Percentiles rank a stretch among this genome's conserved stretches.
These are phyloP conservation scores for Mollisiaceae sp. DNA, from an alignment of 2,329 filamentous ascomycete species.

Conservation along the genomic window DNA sequence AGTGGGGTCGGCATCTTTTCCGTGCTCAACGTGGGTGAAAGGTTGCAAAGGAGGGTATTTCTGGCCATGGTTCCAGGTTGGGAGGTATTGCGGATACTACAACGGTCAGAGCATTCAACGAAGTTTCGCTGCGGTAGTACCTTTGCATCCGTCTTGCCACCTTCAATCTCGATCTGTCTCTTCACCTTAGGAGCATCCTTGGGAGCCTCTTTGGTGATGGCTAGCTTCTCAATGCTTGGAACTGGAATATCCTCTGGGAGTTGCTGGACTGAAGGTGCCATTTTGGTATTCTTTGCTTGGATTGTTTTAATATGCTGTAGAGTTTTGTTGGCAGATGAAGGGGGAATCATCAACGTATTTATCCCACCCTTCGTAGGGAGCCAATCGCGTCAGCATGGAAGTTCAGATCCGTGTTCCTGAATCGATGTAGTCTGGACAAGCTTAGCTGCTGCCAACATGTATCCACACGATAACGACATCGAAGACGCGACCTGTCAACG, in stretches of 20 bases:
- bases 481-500: background rate
- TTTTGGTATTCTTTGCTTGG: background rate
- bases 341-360: background rate
- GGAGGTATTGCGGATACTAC: conserved; percentile 72
- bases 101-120: background rate
- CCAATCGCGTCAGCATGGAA: background rate
- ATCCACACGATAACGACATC: conserved; percentile 6
- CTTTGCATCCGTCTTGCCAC: conserved; percentile 32
- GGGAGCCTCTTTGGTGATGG: background rate
- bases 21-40: conserved; percentile 75
- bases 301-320: background rate
- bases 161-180: conserved; percentile 33
- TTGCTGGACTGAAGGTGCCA: conserved; percentile 32
- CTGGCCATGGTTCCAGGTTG: conserved; percentile 69
- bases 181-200: conserved; percentile 25
- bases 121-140: background rate
- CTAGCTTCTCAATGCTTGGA: conserved; percentile 15
- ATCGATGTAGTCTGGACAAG: background rate
- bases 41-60: conserved; percentile 67
- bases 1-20: conserved; percentile 70
- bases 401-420: background rate
- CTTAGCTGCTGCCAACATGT: background rate
- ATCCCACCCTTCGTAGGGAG: background rate
- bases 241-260: conserved; percentile 17
- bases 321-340: background rate